A percentile compares a stretch with the other conserved stretches of the same genome.
phyloP scores from a whole-genome alignment of 192 early-diverging fungal species.

The Bifiguratus adelaidae region DNA sequence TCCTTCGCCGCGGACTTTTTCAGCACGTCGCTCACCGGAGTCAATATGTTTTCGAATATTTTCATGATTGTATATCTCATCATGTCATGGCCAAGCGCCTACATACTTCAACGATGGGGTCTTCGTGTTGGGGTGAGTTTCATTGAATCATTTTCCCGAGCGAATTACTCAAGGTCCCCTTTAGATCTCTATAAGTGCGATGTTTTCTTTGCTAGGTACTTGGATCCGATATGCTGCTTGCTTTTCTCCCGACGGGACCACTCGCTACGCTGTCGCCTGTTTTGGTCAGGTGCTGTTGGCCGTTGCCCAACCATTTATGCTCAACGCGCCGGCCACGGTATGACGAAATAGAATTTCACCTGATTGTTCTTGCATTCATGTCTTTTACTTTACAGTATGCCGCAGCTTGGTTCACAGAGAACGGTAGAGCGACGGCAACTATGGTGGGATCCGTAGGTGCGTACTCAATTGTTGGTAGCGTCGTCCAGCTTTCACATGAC shows the following conservation, averaged over 20 bases:
- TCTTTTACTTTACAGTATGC: slow-evolving; percentile 25
- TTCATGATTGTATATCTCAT: slow-evolving; percentile 31
- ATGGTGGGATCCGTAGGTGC: slow-evolving; percentile 32
- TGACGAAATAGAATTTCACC: not conserved
- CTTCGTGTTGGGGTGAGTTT: slow-evolving; percentile 21
- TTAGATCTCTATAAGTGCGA: slow-evolving; percentile 26
- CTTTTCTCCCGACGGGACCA: slow-evolving; percentile 20
- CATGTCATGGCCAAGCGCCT: slow-evolving; percentile 28
- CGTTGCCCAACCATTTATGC: slow-evolving; percentile 40
- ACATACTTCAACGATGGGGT: slow-evolving; percentile 25
- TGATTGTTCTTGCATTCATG: not conserved
- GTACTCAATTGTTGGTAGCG: not conserved
- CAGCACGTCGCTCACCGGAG: slow-evolving; percentile 10
- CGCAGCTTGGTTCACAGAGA: slow-evolving; percentile 36
- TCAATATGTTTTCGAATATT: slow-evolving; percentile 31
- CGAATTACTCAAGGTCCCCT: not conserved
- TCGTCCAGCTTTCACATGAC: too few species aligned
- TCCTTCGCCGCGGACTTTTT: slow-evolving; percentile 22
- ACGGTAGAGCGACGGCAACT: slow-evolving; percentile 32
- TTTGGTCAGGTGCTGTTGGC: slow-evolving; percentile 37
- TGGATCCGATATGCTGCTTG: slow-evolving; percentile 31
- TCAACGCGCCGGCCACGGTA: slow-evolving; percentile 36
- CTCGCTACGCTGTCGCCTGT: slow-evolving; percentile 25
- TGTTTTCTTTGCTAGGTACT: slow-evolving; percentile 26
- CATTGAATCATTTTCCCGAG: not conserved